Conservation (phyloP, 192 early-diverging fungal genomes). For the Coemansia brasiliensis region DNA sequence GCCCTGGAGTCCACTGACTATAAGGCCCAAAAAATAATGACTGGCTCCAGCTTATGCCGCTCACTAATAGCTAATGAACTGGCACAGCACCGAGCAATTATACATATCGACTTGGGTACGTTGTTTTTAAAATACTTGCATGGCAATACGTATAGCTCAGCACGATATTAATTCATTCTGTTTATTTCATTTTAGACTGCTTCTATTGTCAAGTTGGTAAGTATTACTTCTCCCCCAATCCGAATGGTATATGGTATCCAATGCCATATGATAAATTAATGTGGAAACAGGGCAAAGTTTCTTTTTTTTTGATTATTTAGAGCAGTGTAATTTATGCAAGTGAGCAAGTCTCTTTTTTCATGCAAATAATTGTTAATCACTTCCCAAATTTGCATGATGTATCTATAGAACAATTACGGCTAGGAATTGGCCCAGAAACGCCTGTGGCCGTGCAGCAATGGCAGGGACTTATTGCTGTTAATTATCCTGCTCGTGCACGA, state of each 20-base stretch:
- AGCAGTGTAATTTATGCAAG: slow-evolving; percentile 4
- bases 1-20: not conserved
- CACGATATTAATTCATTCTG: no score
- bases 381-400: not conserved
- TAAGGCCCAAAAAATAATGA: slow-evolving; percentile 8
- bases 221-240: slow-evolving; percentile 1
- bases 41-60: slow-evolving; percentile 14
- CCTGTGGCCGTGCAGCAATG: slow-evolving; percentile 93
- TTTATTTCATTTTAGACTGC: slow-evolving; percentile 57
- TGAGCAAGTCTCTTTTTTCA: no score
- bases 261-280: no score
- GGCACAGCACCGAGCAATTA: slow-evolving; percentile 51
- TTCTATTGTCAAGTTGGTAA: slow-evolving; percentile 82
- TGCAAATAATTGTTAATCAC: not conserved
- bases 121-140: no score
- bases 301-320: no score
- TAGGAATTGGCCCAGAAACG: slow-evolving; percentile 62
- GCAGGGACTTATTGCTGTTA: slow-evolving; percentile 81
- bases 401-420: slow-evolving; percentile 65
- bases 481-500: slow-evolving; percentile 78
- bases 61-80: slow-evolving; percentile 30
- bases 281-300: no score
- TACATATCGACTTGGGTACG: slow-evolving; percentile 61
- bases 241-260: no score
- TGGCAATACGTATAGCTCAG: no score